phyloP scores from a whole-genome alignment of 2,329 filamentous ascomycete species.

The Didymella segeticola region DNA sequence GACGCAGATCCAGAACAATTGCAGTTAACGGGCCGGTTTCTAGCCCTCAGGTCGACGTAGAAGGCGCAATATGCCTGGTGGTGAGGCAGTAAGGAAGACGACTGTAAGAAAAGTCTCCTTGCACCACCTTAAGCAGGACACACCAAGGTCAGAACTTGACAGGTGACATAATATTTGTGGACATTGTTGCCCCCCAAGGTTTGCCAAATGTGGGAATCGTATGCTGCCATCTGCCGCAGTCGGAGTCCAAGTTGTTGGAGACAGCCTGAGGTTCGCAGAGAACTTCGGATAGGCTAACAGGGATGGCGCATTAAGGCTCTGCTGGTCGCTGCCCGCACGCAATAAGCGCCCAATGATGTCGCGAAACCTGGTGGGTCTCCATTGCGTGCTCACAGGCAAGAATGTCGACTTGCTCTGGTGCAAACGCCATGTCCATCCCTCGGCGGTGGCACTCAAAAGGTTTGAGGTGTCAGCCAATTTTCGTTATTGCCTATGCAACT shows the following conservation, averaged over 20 bases:
- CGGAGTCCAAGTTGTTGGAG: slow-evolving; percentile 21
- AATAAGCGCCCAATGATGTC: slow-evolving; percentile 31
- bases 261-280: slow-evolving; percentile 29
- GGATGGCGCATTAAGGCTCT: slow-evolving; percentile 32
- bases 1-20: slow-evolving; percentile 1
- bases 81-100: slow-evolving; percentile 5
- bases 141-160: slow-evolving; percentile 16
- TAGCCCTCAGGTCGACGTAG: slow-evolving; percentile 1
- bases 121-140: slow-evolving; percentile 12
- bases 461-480: background rate
- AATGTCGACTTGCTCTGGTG: slow-evolving; percentile 41
- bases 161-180: slow-evolving; percentile 35
- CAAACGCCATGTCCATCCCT: slow-evolving; percentile 8
- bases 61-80: slow-evolving; percentile 8
- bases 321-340: slow-evolving; percentile 23
- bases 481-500: slow-evolving; percentile 11
- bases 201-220: slow-evolving; percentile 2
- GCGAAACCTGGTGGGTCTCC: background rate
- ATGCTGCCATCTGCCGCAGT: slow-evolving; percentile 15
- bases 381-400: slow-evolving; percentile 45
- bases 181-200: slow-evolving; percentile 16
- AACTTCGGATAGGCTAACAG: slow-evolving; percentile 34
- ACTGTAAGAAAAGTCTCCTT: background rate
- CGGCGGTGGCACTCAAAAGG: slow-evolving; percentile 6
- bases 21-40: background rate